Evolutionary conservation across 2,329 filamentous ascomycete genomes (phyloP).

Genomic region (Talaromyces piceae): DNA sequence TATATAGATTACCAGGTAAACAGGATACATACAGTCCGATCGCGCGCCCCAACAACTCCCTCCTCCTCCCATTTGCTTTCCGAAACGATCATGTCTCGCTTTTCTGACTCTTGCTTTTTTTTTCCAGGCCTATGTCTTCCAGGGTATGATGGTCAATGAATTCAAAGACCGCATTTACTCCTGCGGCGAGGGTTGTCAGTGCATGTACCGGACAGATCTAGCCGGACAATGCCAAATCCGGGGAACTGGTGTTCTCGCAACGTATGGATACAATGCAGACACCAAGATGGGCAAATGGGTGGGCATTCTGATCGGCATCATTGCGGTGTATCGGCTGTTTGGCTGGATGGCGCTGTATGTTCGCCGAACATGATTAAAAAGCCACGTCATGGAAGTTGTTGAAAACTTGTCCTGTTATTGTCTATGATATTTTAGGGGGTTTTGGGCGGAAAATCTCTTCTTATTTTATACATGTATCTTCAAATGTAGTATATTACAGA

Average conservation of each 20-base stretch:
- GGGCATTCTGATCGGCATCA: slow-evolving; percentile 70
- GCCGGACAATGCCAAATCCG: slow-evolving; percentile 60
- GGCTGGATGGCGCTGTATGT: slow-evolving; percentile 36
- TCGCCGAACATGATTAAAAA: slow-evolving; percentile 1
- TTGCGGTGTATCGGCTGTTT: slow-evolving; percentile 62
- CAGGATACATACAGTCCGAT: too few relatives aligned
- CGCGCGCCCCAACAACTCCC: too few relatives aligned
- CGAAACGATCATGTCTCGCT: not conserved
- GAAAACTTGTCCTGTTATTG: not conserved
- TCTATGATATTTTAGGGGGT: not conserved
- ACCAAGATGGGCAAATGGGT: slow-evolving; percentile 61
- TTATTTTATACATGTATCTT: not conserved
- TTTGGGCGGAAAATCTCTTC: too few relatives aligned
- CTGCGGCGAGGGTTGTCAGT: slow-evolving; percentile 55
- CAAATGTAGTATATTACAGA: not conserved
- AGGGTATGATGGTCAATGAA: slow-evolving; percentile 91
- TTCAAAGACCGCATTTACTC: slow-evolving; percentile 59
- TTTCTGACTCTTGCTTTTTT: too few relatives aligned
- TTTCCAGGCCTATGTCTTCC: slow-evolving; percentile 68
- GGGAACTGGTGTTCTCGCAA: slow-evolving; percentile 60
- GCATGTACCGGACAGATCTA: slow-evolving; percentile 62
- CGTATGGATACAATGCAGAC: slow-evolving; percentile 58
- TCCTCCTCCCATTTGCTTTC: too few relatives aligned
- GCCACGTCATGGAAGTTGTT: too few relatives aligned
- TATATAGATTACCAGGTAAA: slow-evolving; percentile 75